Evolutionary conservation across 139 green algal genomes (phyloP).

Genomic region (Volvox africanus): DNA sequence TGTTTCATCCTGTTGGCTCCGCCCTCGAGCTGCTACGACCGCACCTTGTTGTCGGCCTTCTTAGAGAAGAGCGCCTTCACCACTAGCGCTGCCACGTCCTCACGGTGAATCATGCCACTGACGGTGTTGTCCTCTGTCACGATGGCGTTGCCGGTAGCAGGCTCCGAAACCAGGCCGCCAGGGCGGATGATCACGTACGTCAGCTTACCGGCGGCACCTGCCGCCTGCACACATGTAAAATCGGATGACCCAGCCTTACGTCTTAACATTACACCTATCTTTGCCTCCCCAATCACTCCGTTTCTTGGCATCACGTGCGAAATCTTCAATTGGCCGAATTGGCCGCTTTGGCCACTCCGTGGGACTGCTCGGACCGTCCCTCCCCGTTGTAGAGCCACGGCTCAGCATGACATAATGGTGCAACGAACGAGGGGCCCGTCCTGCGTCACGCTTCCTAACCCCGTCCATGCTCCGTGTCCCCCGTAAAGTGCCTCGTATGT

Average conservation of each 20-base stretch:
- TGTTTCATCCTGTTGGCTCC: too few relatives aligned
- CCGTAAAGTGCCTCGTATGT: background rate
- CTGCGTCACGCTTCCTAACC: too few relatives aligned
- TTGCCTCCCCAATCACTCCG: too few relatives aligned
- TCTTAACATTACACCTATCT: too few relatives aligned
- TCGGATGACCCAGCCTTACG: too few relatives aligned
- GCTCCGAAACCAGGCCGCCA: constrained; percentile 92
- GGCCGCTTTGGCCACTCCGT: too few relatives aligned
- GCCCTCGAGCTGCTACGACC: background rate
- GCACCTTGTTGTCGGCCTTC: constrained; percentile 80
- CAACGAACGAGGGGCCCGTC: too few relatives aligned
- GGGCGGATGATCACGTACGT: constrained; percentile 93
- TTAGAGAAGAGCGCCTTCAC: constrained; percentile 81
- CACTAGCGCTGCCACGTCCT: constrained; percentile 91
- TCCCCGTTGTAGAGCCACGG: too few relatives aligned
- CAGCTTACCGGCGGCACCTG: constrained; percentile 73
- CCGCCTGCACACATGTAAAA: background rate
- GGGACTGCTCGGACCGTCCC: too few relatives aligned
- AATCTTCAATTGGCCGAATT: too few relatives aligned
- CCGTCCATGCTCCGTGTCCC: background rate
- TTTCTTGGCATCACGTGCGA: too few relatives aligned
- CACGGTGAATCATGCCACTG: constrained; percentile 82
- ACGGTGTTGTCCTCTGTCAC: constrained; percentile 85
- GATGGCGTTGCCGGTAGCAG: constrained; percentile 71
- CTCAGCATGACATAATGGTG: too few relatives aligned